phyloP scores from a whole-genome alignment of 306 rosid species.

The Cucurbita moschata region DNA sequence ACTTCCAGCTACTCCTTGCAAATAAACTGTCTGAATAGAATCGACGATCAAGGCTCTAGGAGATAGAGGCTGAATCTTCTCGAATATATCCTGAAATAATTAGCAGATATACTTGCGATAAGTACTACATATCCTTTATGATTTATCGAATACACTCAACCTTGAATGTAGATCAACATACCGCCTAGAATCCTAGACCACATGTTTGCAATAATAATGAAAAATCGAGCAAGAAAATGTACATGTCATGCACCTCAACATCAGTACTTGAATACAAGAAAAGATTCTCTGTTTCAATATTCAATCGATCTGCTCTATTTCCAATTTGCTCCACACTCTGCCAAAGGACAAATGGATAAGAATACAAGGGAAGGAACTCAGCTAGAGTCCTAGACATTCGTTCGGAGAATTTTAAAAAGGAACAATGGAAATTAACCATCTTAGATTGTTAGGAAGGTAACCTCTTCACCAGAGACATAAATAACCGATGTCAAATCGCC shows the following conservation, averaged over 20 bases:
- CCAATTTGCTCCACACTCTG: slow-evolving; percentile 93
- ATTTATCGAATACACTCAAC: neutral
- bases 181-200: neutral
- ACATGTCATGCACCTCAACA: slow-evolving; percentile 50
- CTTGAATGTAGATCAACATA: neutral
- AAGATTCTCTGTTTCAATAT: slow-evolving; percentile 43
- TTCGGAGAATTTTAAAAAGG: neutral
- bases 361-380: neutral
- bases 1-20: slow-evolving; percentile 55
- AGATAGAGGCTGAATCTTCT: slow-evolving; percentile 40
- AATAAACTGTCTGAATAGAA: slow-evolving; percentile 83
- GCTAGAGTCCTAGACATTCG: neutral
- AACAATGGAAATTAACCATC: neutral
- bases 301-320: slow-evolving; percentile 75
- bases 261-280: slow-evolving; percentile 85
- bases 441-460: slow-evolving; percentile 17
- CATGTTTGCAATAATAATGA: neutral
- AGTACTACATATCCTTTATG: neutral
- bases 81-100: slow-evolving; percentile 58
- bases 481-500: slow-evolving; percentile 40
- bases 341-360: slow-evolving; percentile 14
- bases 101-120: neutral
- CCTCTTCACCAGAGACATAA: slow-evolving; percentile 98
- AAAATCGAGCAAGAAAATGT: neutral
- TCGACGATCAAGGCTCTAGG: slow-evolving; percentile 69